Evolutionary conservation across 1,284 basidiomycete genomes (phyloP).

Genomic region (Paramarasmius palmivorus): DNA sequence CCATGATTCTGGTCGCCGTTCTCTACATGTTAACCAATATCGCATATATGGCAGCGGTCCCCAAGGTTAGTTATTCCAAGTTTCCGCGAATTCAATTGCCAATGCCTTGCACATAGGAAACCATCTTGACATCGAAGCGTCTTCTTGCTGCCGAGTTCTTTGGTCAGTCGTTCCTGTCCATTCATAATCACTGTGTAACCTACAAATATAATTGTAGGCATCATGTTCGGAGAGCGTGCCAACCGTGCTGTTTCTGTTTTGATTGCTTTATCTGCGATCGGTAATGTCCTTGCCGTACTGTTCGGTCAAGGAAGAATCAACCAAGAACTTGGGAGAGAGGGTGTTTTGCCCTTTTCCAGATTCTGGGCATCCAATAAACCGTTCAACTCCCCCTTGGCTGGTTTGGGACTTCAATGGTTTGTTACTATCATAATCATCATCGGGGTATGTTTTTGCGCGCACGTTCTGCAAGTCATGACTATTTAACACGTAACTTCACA

Average conservation of each 20-base stretch:
- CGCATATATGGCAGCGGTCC: constrained; percentile 37
- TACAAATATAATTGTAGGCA: too few relatives aligned
- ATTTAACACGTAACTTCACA: neutral
- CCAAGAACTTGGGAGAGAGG: constrained; percentile 39
- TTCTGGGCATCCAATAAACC: constrained; percentile 37
- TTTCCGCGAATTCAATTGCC: too few relatives aligned
- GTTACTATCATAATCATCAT: neutral
- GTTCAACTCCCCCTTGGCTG: constrained; percentile 37
- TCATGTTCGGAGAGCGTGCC: constrained; percentile 47
- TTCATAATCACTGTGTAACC: constrained; percentile 48
- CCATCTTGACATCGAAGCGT: constrained; percentile 26
- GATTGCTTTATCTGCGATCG: constrained; percentile 54
- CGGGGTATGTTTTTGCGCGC: neutral
- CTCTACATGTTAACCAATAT: constrained; percentile 39
- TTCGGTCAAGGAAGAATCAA: constrained; percentile 39
- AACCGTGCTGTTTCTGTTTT: constrained; percentile 49
- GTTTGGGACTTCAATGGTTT: constrained; percentile 20
- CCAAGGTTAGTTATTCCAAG: constrained; percentile 21
- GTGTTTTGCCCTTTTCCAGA: constrained; percentile 35
- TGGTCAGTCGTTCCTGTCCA: constrained; percentile 2
- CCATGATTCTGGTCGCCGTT: constrained; percentile 30
- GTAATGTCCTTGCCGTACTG: constrained; percentile 50
- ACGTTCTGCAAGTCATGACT: neutral
- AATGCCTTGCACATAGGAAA: constrained; percentile 21
- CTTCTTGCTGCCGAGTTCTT: constrained; percentile 27